A percentile compares a stretch with the other conserved stretches of the same genome.
These are phyloP conservation scores for Theobroma grandiflorum DNA, from an alignment of 441 rosid species.

Conservation along the genomic window DNA sequence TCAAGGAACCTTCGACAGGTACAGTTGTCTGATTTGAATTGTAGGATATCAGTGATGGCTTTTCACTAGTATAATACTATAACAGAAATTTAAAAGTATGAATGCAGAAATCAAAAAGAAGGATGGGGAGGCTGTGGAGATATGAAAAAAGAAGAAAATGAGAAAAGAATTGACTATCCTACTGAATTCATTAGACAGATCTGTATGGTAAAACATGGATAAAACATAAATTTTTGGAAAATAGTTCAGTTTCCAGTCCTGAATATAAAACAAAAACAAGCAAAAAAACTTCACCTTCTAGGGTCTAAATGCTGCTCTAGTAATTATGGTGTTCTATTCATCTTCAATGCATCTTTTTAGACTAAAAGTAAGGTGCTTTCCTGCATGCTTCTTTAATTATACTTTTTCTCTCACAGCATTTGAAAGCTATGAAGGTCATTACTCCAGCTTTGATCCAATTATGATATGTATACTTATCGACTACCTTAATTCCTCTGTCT, in stretches of 20 bases:
- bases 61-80: neutral
- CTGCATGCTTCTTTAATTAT: neutral
- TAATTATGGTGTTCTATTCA: neutral
- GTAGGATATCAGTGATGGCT: neutral
- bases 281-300: neutral
- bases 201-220: neutral
- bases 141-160: neutral
- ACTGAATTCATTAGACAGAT: neutral
- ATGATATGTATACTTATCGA: neutral
- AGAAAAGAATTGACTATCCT: neutral
- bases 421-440: neutral
- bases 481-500: neutral
- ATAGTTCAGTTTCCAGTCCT: neutral
- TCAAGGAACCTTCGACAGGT: conserved; percentile 87
- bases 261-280: neutral
- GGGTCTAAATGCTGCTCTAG: neutral
- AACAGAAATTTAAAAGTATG: neutral
- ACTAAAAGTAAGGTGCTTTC: neutral
- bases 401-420: neutral
- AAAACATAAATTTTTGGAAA: neutral
- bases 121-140: neutral
- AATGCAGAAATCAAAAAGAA: neutral
- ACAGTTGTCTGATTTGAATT: conserved; percentile 13
- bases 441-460: neutral
- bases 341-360: conserved; percentile 6